These are phyloP conservation scores for Waitea zeae DNA, from an alignment of 1,284 basidiomycete species.

Conservation along the genomic window DNA sequence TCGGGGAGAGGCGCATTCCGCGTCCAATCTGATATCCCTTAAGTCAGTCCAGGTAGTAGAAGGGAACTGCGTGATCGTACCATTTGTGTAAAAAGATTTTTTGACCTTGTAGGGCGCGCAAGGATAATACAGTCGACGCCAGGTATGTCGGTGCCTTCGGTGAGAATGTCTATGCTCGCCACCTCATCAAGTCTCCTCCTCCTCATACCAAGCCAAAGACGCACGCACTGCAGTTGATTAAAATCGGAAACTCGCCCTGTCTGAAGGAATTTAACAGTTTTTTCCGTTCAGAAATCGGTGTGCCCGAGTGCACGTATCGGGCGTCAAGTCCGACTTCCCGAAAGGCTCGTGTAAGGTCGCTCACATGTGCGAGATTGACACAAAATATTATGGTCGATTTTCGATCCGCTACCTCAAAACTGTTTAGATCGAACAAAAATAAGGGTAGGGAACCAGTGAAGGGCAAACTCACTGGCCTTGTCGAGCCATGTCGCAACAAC, in stretches of 20 bases:
- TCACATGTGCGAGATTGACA: conserved; percentile 76
- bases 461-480: conserved; percentile 41
- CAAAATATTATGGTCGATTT: conserved; percentile 87
- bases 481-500: conserved; percentile 74
- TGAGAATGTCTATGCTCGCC: conserved; percentile 58
- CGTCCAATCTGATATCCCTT: conserved; percentile 60
- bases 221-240: conserved; percentile 75
- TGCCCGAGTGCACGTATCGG: conserved; percentile 61
- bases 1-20: conserved; percentile 75
- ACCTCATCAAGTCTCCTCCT: neutral
- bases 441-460: conserved; percentile 1
- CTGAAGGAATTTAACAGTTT: conserved; percentile 56
- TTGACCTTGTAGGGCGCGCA: conserved; percentile 74
- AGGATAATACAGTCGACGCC: conserved; percentile 87
- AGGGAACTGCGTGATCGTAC: conserved; percentile 21
- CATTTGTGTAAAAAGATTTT: conserved; percentile 90
- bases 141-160: conserved; percentile 83
- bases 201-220: neutral
- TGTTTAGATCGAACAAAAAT: conserved; percentile 1
- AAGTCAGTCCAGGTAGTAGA: conserved; percentile 1
- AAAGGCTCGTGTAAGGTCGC: conserved; percentile 60
- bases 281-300: conserved; percentile 48
- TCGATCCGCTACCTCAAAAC: conserved; percentile 27
- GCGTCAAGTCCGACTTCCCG: conserved; percentile 73
- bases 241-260: conserved; percentile 62